Base-by-base conservation (phyloP, 192 early-diverging fungal species). In the Phycomyces blakesleeanus region DNA sequence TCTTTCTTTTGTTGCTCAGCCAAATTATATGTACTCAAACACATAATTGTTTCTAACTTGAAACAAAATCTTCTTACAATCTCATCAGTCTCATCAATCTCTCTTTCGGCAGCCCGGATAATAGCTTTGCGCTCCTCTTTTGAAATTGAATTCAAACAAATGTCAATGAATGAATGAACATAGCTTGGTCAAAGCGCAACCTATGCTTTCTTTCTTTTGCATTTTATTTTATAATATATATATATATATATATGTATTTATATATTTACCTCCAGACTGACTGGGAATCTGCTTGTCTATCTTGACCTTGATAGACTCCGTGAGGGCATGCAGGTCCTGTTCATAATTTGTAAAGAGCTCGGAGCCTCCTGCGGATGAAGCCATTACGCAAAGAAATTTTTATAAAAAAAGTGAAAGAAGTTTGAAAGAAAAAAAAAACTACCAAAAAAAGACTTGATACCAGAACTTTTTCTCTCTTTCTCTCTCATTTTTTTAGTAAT, bases 261-360 rank as follows among this genome's bases (percentile, higher is more conserved):
- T 47, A 55, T 64, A 37, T 11, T 58, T 79, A 83, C 86, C 87
- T 74, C 85, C 87, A 40, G 69, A 71, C 20, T 88, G 78, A 27
- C 75, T 68, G 18, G 81, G 80, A 55, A 95, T 81, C 29, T 78
- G 70, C 24, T 75, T 62, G 3, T 64, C 71, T 41, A 94, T 75
- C 58, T 89, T 85, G 49, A 74, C 64, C 24, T 74, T 66, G 55
- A 93, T 79, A 22, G 83, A 64, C 21, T 82, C 80, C 14, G 75
- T 67, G 25, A 93, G 72, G 50, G 81, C 71, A 29, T 74, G 73
- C 67, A 87, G 92, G 72, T 96, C 94, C 67, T 85, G 85, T 62
- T 96, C 89, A 80, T 96, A 96, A 61, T 84, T 94, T 51, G 84
- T 81, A 69, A 94, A 93, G 20, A 94, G 85, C 22, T 93, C 89